A percentile compares a stretch with the other conserved stretches of the same genome.
phyloP scores from a whole-genome alignment of 257 asterid genomes.

The Petrea volubilis region DNA sequence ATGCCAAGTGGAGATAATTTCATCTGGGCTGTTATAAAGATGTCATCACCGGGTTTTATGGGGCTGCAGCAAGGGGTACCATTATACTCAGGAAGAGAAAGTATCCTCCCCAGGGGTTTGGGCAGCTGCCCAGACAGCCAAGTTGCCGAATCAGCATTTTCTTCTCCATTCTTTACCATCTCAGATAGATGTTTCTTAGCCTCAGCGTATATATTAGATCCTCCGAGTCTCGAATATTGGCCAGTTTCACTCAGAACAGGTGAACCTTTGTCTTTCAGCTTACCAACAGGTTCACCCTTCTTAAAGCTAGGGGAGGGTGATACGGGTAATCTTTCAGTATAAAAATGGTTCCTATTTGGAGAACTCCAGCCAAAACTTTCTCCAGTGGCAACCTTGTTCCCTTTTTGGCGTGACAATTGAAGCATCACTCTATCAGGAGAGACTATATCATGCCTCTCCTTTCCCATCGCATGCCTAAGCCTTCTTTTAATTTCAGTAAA shows the following conservation, averaged over 20 bases:
- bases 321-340: slow-evolving; percentile 62
- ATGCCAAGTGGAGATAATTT: slow-evolving; percentile 45
- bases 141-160: slow-evolving; percentile 36
- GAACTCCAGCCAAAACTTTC: slow-evolving; percentile 80
- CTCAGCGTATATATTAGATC: slow-evolving; percentile 69
- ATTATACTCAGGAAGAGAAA: slow-evolving; percentile 67
- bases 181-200: slow-evolving; percentile 92
- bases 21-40: slow-evolving; percentile 42
- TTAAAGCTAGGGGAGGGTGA: slow-evolving; percentile 44
- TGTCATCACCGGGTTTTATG: slow-evolving; percentile 43
- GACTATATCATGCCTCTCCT: slow-evolving; percentile 49
- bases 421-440: slow-evolving; percentile 33
- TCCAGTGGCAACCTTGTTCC: slow-evolving; percentile 41
- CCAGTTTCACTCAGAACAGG: slow-evolving; percentile 24
- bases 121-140: slow-evolving; percentile 34
- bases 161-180: slow-evolving; percentile 59
- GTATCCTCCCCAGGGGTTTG: slow-evolving; percentile 75
- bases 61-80: slow-evolving; percentile 69
- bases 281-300: slow-evolving; percentile 47
- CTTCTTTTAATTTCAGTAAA: slow-evolving; percentile 83
- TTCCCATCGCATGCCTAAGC: slow-evolving; percentile 83
- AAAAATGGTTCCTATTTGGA: slow-evolving; percentile 91
- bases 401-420: slow-evolving; percentile 33
- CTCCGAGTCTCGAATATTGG: slow-evolving; percentile 41
- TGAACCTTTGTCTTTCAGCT: slow-evolving; percentile 39